Evolutionary conservation across 139 green algal genomes (phyloP), one percentile per base, ranked within the genome.

Genomic region (Diplosphaera chodatii): DNA sequence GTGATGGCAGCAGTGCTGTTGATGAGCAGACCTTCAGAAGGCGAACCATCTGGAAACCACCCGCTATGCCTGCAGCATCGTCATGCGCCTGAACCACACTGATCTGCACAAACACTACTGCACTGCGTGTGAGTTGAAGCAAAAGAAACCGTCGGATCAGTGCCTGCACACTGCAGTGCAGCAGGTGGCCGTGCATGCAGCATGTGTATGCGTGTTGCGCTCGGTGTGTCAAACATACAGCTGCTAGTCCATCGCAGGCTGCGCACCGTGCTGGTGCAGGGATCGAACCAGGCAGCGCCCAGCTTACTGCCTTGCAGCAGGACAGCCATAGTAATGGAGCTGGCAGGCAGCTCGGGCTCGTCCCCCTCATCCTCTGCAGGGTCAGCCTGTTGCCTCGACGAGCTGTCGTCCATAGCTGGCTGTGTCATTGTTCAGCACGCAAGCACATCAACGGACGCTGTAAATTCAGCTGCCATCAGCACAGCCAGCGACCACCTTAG

Each of bases 11-110:
- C n/a, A n/a, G n/a, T n/a, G n/a, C n/a, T n/a, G n/a, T n/a, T n/a
- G n/a, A n/a, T n/a, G n/a, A n/a, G n/a, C n/a, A n/a, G 23, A 93
- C 68, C 78, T 89, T 90, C 30, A 83, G 73, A 13, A 87, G 71
- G 62, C 89, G 81, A 3, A 94, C 78, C 64, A 87, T 67, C 72
- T 88, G 78, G 33, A 83, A 69, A 22, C 34, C 37, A 10, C 37
- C 71, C 32, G 79, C 78, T 22, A 74, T 74, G 1, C 76, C 77
- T 0, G 55, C 30, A 18, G 41, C 40, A 20, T 79, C 70, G 22
- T 85, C 80, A 6, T 75, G 40, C 10, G 73, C 65, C 48, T 85
- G 77, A 48, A 81, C 30, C 48, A 66, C 67, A 18, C 33, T 70
- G 23, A 82, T 30, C 78, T 83, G 73, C 72, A 27, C 25, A n/a